Percentiles rank a stretch among this genome's conserved stretches.
Evolutionary conservation across 2,329 filamentous ascomycete genomes (phyloP).

Genomic region (Fusarium irregulare): DNA sequence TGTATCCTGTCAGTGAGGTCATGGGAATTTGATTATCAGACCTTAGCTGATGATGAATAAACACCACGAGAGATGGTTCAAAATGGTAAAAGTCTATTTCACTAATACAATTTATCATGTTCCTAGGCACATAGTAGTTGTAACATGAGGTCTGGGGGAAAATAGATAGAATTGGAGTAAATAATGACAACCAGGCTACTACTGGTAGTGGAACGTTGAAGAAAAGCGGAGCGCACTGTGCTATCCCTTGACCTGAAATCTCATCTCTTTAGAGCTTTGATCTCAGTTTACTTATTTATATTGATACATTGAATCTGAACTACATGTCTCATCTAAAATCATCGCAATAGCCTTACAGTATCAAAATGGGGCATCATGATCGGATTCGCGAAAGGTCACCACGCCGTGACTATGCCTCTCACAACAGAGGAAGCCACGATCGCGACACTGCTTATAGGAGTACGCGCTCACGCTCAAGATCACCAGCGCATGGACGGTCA

Average conservation of each 20-base stretch:
- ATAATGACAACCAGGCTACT: background rate
- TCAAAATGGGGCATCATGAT: slow-evolving; percentile 33
- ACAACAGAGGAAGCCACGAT: slow-evolving; percentile 35
- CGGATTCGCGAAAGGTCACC: slow-evolving; percentile 38
- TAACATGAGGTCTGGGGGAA: background rate
- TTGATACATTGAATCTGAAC: background rate
- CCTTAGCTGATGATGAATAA: background rate
- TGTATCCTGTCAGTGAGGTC: background rate
- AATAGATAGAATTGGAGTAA: background rate
- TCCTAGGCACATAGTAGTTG: background rate
- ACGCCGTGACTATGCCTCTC: slow-evolving; percentile 35
- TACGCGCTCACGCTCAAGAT: slow-evolving; percentile 42
- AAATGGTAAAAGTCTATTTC: background rate
- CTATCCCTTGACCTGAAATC: slow-evolving; percentile 36
- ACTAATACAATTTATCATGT: background rate
- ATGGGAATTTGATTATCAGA: background rate
- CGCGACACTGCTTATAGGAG: slow-evolving; percentile 23
- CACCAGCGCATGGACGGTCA: slow-evolving; percentile 34
- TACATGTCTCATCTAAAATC: background rate
- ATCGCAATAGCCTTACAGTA: background rate
- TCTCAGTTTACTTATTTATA: slow-evolving; percentile 13
- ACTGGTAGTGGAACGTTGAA: background rate
- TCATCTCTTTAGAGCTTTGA: slow-evolving; percentile 20
- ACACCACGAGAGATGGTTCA: background rate
- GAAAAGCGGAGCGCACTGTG: slow-evolving; percentile 46